Base-by-base conservation (phyloP, 2,329 filamentous ascomycete genomes). In the Diaporthe citri region DNA sequence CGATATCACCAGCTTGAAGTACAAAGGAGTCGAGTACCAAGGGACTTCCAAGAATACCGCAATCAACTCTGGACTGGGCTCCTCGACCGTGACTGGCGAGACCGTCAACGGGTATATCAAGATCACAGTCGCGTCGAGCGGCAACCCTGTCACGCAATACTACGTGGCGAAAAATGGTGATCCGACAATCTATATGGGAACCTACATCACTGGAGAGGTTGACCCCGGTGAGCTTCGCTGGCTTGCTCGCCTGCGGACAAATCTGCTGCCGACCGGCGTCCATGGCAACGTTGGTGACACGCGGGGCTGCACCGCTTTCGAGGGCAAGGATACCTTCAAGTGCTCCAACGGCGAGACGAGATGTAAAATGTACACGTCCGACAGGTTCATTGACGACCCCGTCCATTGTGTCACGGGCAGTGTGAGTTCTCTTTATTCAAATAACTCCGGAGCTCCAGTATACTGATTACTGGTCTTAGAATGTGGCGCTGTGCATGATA, bases 371-470 rank as follows among this genome's bases (percentile, higher is more conserved):
- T 94, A 92, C 84, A 92, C 90, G 2, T 91, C 89, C 75, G 86
- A 92, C 76, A 87, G 91, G n/a, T 93, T 93, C 82, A 93, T 94
- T 79, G 92, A 94, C 80, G 91, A 93, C 78, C 85, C 89, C 59
- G 87, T 89, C 36, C 91, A 92, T 80, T 93, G 92, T 81, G 89
- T 92, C 51, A 88, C 87, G 75, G 88, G 88, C 31, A 85, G 84
- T 75, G 82, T 81, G 41, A 36, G 60, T 43, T 8, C 7, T 12
- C 28, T 36, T 7, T 15, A 12, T 5, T 20, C 9, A 7, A 34
- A 5, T 7, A 2, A 51, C 51, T 20, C 2, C 51, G 10, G 22
- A 48, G 4, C 12, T n/a, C 9, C 2, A 12, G 79, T 80, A 72
- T 81, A 83, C 66, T 66, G 60, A 66, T 5, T 13, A 34, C 3